phyloP scores from a whole-genome alignment of 345 rosid species.

The Hibiscus syriacus region DNA sequence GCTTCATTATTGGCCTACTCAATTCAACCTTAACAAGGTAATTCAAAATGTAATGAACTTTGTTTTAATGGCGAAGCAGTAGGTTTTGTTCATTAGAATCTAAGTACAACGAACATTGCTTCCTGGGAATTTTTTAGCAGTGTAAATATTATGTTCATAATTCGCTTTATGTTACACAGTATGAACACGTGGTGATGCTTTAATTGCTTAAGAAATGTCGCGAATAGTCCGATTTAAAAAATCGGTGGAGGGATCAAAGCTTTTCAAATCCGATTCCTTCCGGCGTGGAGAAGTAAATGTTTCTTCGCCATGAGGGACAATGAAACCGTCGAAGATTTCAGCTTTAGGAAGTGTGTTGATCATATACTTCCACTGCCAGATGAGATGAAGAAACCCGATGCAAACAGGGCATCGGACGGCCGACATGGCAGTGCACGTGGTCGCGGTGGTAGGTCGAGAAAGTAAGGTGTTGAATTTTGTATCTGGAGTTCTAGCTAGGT shows the following conservation, averaged over 20 bases:
- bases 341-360: slow-evolving; percentile 96
- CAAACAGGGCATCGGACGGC: slow-evolving; percentile 34
- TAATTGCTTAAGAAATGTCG: slow-evolving; percentile 78
- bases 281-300: slow-evolving; percentile 65
- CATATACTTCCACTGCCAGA: slow-evolving; percentile 79
- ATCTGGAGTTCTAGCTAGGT: too few relatives aligned
- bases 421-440: slow-evolving; percentile 52
- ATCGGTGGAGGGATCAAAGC: slow-evolving; percentile 63
- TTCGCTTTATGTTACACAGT: slow-evolving; percentile 32
- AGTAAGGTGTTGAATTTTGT: too few relatives aligned
- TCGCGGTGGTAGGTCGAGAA: slow-evolving; percentile 34
- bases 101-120: too few relatives aligned
- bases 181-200: slow-evolving; percentile 66
- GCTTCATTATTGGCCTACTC: too few relatives aligned
- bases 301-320: slow-evolving; percentile 79
- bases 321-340: slow-evolving; percentile 73
- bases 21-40: too few relatives aligned
- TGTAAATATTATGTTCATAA: not conserved
- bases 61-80: too few relatives aligned
- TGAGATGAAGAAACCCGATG: slow-evolving; percentile 53
- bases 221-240: slow-evolving; percentile 61
- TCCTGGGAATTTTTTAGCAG: too few relatives aligned
- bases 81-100: too few relatives aligned
- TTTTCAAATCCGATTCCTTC: slow-evolving; percentile 69
- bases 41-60: too few relatives aligned